Evolutionary conservation across 2,329 filamentous ascomycete species (phyloP).

Genomic region (Sporothrix dimorphospora): DNA sequence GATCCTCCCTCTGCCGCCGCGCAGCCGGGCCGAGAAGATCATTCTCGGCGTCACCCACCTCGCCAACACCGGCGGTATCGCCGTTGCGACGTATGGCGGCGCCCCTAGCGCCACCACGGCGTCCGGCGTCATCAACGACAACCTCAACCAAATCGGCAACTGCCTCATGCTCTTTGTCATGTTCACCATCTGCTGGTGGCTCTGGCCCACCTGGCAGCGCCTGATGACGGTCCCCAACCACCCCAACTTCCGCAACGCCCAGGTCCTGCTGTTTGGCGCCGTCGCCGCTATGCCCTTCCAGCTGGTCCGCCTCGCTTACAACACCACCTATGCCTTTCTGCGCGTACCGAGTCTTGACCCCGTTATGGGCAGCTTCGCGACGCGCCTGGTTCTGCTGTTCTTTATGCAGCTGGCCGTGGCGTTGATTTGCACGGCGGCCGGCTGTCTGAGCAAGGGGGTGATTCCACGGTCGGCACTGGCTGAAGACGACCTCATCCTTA

Average conservation of each 20-base stretch:
- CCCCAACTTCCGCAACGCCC: conserved; percentile 32
- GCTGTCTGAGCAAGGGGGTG: conserved; percentile 27
- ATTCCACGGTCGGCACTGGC: background rate
- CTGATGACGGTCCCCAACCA: conserved; percentile 28
- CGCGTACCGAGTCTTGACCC: conserved; percentile 33
- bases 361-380: conserved; percentile 35
- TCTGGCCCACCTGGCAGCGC: conserved; percentile 34
- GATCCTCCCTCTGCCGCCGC: conserved; percentile 32
- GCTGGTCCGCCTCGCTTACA: conserved; percentile 34
- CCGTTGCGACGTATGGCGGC: conserved; percentile 34
- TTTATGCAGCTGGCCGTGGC: conserved; percentile 32
- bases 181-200: conserved; percentile 34
- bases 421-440: conserved; percentile 27
- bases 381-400: conserved; percentile 35
- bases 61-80: conserved; percentile 35
- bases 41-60: conserved; percentile 36
- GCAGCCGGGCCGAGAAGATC: conserved; percentile 35
- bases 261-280: conserved; percentile 31
- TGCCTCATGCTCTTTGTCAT: conserved; percentile 36
- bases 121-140: conserved; percentile 32
- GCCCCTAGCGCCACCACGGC: conserved; percentile 27
- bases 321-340: conserved; percentile 36
- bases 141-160: conserved; percentile 34
- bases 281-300: conserved; percentile 35
- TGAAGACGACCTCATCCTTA: conserved; percentile 12